These are phyloP conservation scores for Suhomyces sp. DNA, from an alignment of 805 yeast species.

Conservation along the genomic window DNA sequence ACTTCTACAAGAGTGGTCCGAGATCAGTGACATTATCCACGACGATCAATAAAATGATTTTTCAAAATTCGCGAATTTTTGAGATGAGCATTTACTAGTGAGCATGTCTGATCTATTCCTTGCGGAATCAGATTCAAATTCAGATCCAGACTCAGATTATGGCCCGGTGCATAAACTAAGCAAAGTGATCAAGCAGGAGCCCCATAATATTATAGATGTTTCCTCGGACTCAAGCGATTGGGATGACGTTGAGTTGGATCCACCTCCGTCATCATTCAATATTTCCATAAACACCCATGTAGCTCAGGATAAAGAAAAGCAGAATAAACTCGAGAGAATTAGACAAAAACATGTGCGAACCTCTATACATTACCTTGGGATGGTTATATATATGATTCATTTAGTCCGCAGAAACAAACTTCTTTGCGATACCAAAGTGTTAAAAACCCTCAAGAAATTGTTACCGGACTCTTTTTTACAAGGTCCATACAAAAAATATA, in stretches of 20 bases:
- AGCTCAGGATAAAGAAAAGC: constrained; percentile 8
- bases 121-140: not conserved
- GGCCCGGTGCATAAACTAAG: not conserved
- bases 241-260: constrained; percentile 7
- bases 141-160: not conserved
- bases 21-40: constrained; percentile 25
- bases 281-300: constrained; percentile 1
- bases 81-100: not conserved
- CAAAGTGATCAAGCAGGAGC: not conserved
- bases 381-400: constrained; percentile 22
- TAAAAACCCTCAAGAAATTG: constrained; percentile 20
- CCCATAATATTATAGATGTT: not conserved
- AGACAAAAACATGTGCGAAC: constrained; percentile 9
- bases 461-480: constrained; percentile 20
- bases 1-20: constrained; percentile 28
- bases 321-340: constrained; percentile 6
- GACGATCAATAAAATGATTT: not conserved
- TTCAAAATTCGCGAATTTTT: not conserved
- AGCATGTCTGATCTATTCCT: not conserved
- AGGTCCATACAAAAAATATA: constrained; percentile 17
- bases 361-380: constrained; percentile 18
- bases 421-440: constrained; percentile 17
- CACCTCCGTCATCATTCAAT: not conserved
- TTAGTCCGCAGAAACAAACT: constrained; percentile 20
- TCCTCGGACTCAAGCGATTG: constrained; percentile 7